These are phyloP conservation scores for Colletotrichum sp. DNA, from an alignment of 2,329 filamentous ascomycete species.

Conservation along the genomic window DNA sequence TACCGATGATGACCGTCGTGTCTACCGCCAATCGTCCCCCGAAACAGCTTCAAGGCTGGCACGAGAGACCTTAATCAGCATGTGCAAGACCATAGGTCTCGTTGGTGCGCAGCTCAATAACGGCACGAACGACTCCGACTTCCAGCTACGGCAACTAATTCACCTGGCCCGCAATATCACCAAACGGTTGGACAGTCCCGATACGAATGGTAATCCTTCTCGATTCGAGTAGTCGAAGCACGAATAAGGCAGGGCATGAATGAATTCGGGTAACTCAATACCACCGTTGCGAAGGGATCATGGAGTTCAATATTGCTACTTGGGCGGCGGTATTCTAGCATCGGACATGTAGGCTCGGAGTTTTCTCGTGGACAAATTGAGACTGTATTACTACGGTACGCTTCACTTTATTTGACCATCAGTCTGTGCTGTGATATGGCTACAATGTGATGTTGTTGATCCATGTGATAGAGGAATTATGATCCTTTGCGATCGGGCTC, in stretches of 20 bases:
- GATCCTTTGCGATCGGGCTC: neutral
- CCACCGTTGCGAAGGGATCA: neutral
- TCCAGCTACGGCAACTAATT: slow-evolving; percentile 16
- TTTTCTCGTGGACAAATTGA: neutral
- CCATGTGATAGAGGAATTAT: neutral
- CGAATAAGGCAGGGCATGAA: neutral
- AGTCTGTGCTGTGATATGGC: neutral
- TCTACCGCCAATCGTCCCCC: slow-evolving; percentile 8
- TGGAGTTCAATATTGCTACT: neutral
- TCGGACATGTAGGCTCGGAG: neutral
- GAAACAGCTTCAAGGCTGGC: slow-evolving; percentile 15
- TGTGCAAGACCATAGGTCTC: slow-evolving; percentile 15
- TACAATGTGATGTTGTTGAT: neutral
- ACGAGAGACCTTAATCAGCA: slow-evolving; percentile 14
- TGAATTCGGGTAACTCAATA: neutral
- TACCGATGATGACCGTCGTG: slow-evolving; percentile 1
- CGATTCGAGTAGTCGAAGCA: neutral
- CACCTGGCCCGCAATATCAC: slow-evolving; percentile 18
- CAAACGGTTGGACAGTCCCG: slow-evolving; percentile 7
- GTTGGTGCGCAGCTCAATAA: slow-evolving; percentile 18
- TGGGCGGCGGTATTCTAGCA: neutral
- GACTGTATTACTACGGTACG: neutral
- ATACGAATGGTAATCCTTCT: slow-evolving; percentile 1
- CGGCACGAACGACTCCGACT: slow-evolving; percentile 17
- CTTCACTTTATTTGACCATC: neutral